Percentiles rank a stretch among this genome's conserved stretches.
Conservation (phyloP, 345 rosid species). For the Fremontodendron californicum region DNA sequence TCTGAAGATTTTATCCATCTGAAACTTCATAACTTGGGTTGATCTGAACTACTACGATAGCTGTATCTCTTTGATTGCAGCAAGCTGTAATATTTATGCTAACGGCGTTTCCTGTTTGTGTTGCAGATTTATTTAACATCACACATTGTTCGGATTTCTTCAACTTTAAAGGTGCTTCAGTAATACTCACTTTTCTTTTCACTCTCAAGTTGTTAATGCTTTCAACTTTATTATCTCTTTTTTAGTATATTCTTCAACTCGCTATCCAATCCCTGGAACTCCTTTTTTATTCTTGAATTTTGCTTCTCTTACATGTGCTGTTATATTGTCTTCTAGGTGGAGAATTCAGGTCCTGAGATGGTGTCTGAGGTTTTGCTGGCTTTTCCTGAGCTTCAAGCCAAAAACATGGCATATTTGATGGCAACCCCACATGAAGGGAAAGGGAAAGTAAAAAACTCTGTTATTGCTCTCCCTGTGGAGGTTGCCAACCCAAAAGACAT, state of each 20-base stretch:
- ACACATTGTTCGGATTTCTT: conserved; percentile 63
- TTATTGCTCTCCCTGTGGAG: conserved; percentile 43
- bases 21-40: not conserved
- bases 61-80: not conserved
- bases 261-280: not conserved
- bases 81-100: not conserved
- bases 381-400: conserved; percentile 65
- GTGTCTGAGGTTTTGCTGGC: conserved; percentile 67
- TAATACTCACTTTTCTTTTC: not conserved
- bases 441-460: conserved; percentile 52
- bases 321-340: conserved; percentile 42
- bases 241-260: not conserved
- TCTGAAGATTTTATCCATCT: not conserved
- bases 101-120: not conserved
- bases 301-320: not conserved
- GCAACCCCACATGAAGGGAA: conserved; percentile 55
- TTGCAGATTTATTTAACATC: conserved; percentile 84
- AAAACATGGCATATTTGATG: conserved; percentile 62
- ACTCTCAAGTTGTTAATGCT: not conserved
- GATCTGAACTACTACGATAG: not conserved
- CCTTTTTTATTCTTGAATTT: not conserved
- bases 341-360: conserved; percentile 58
- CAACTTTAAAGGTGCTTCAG: conserved; percentile 63
- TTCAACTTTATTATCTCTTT: not conserved
- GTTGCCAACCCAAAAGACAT: conserved; percentile 40